phyloP scores from a whole-genome alignment of 1,284 basidiomycete species.

The Pseudozyma thailandica region DNA sequence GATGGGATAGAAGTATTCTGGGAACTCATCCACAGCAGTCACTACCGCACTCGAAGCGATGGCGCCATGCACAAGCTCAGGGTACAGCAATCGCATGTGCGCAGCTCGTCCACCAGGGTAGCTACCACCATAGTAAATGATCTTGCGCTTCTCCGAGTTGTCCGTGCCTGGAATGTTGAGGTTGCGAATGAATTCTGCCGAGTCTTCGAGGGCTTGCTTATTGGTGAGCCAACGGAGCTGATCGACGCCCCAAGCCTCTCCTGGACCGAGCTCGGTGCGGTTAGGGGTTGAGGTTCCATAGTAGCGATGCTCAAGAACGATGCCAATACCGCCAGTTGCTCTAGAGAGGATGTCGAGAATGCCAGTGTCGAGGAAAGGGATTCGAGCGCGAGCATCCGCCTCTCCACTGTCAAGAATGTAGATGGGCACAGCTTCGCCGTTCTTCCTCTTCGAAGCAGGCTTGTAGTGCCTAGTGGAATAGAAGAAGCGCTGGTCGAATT shows the following conservation, averaged over 20 bases:
- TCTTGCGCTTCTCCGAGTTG: conserved; percentile 72
- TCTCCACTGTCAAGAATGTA: conserved; percentile 68
- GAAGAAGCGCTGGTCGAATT: conserved; percentile 78
- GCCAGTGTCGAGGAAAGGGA: conserved; percentile 71
- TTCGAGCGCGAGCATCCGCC: conserved; percentile 56
- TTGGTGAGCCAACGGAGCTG: conserved; percentile 84
- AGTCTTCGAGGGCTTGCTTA: conserved; percentile 88
- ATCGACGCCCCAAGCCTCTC: conserved; percentile 58
- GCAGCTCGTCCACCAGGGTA: conserved; percentile 94
- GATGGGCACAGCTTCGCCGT: conserved; percentile 57
- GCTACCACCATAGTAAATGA: conserved; percentile 88
- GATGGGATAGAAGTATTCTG: conserved; percentile 84
- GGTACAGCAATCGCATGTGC: conserved; percentile 87
- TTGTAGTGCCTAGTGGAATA: conserved; percentile 84
- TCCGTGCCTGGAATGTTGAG: conserved; percentile 80
- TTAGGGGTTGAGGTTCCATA: conserved; percentile 82
- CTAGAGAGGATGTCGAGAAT: conserved; percentile 85
- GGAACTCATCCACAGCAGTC: conserved; percentile 64
- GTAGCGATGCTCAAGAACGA: conserved; percentile 78
- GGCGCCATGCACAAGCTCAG: conserved; percentile 86
- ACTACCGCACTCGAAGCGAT: conserved; percentile 77
- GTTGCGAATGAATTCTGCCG: conserved; percentile 85
- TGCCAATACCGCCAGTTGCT: conserved; percentile 82
- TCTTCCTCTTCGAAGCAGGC: conserved; percentile 82
- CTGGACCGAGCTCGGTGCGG: conserved; percentile 76